Evolutionary conservation across 31 red algal species (phyloP).

Genomic region (Odonthalia washingtoniensis): DNA sequence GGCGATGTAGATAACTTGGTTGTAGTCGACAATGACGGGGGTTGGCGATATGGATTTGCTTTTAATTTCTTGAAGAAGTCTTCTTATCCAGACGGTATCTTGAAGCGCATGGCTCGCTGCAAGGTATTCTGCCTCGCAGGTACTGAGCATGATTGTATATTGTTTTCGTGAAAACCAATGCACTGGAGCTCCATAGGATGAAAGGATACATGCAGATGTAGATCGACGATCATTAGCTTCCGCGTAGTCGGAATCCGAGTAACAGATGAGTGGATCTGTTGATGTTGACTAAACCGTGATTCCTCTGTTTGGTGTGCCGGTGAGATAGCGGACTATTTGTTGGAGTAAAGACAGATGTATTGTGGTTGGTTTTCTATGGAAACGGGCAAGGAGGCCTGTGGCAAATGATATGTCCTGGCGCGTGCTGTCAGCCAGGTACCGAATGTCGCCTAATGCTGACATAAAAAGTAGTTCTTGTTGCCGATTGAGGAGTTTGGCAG

Average conservation of each 20-base stretch:
- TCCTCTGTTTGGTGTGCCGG: neutral
- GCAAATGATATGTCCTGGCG: constrained; percentile 22
- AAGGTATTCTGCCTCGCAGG: neutral
- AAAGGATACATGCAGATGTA: too few relatives aligned
- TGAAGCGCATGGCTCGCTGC: neutral
- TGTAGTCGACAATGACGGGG: too few relatives aligned
- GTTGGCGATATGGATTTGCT: too few relatives aligned
- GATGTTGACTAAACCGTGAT: neutral
- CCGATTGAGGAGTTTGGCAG: neutral
- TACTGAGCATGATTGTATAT: neutral
- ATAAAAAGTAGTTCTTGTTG: neutral
- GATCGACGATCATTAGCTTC: too few relatives aligned
- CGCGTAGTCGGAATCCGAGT: too few relatives aligned
- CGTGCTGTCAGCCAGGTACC: too few relatives aligned
- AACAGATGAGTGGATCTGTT: neutral
- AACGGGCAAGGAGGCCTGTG: neutral
- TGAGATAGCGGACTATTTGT: neutral
- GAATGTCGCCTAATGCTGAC: too few relatives aligned
- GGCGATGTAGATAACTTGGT: too few relatives aligned
- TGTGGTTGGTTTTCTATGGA: neutral
- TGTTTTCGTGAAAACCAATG: neutral
- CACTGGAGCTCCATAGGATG: too few relatives aligned
- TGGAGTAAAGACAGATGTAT: neutral
- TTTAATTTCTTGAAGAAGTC: too few relatives aligned
- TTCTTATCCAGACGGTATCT: neutral